Conservation (phyloP, 306 rosid genomes). For the Cicer bijugum region DNA sequence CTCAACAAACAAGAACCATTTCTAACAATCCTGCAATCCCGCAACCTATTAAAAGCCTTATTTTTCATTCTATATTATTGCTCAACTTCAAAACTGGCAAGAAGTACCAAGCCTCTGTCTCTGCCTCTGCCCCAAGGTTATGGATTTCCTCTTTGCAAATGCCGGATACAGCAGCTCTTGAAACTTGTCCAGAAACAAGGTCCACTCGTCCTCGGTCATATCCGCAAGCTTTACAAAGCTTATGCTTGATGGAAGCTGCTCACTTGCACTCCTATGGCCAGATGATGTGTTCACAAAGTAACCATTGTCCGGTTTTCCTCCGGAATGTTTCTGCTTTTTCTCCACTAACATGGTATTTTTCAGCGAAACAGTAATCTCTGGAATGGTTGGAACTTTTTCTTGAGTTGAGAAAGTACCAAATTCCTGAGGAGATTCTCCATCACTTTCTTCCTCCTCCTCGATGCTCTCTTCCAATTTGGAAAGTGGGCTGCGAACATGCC, state of each 20-base stretch:
- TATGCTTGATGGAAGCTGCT: slow-evolving; percentile 86
- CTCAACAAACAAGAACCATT: slow-evolving; percentile 56
- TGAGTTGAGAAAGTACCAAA: slow-evolving; percentile 39
- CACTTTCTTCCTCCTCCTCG: slow-evolving; percentile 66
- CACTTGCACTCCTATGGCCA: slow-evolving; percentile 87
- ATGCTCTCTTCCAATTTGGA: slow-evolving; percentile 83
- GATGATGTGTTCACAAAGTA: slow-evolving; percentile 63
- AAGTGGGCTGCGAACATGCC: slow-evolving; percentile 61
- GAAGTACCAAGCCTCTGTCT: slow-evolving; percentile 98
- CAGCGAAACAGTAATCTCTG: slow-evolving; percentile 68
- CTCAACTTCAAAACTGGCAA: slow-evolving; percentile 93
- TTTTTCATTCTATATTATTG: slow-evolving; percentile 47
- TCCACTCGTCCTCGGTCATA: slow-evolving; percentile 83
- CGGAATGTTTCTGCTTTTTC: slow-evolving; percentile 57
- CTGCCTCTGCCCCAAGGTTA: slow-evolving; percentile 81
- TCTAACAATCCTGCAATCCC: slow-evolving; percentile 54
- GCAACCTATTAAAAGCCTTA: slow-evolving; percentile 53
- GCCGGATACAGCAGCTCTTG: slow-evolving; percentile 79
- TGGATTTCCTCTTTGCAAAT: slow-evolving; percentile 68
- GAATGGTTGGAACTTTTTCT: slow-evolving; percentile 51
- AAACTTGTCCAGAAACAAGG: slow-evolving; percentile 74
- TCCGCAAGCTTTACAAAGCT: slow-evolving; percentile 84
- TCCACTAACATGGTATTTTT: slow-evolving; percentile 62
- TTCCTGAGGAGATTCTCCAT: slow-evolving; percentile 55
- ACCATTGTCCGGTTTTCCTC: slow-evolving; percentile 63